Evolutionary conservation across 2,329 filamentous ascomycete genomes (phyloP), one percentile per base, ranked within the genome.

Genomic region (Clonostachys solani): DNA sequence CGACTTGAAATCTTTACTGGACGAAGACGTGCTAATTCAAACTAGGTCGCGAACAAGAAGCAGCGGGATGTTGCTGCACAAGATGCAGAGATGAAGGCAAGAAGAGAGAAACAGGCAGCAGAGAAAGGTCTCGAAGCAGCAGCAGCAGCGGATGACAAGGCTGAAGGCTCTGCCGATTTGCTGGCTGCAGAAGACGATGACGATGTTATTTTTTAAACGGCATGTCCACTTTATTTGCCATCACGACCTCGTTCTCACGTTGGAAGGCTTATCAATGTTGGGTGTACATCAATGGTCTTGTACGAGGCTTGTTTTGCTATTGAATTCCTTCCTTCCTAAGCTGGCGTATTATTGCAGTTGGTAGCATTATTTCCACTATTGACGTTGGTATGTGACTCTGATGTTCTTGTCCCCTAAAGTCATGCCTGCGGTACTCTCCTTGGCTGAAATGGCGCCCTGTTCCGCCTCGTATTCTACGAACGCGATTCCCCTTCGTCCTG

Each of bases 381-480:
- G 89, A 61, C 92, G 80, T 73, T 97, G 94, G 77, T 95, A 99
- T 13, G 94, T 96, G 54, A 99, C 92, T 72, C 94, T 95, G 66
- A 99, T 89, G 8, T 83, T 75, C 70, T 90, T 89, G 55, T 80
- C 80, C 42, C 83, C 83, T 56, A 99, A 73, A 19, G 81, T 75
- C 82, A 94, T 92, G 18, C 90, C 90, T 12, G 89, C 86, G 33
- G 90, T 95, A 53, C 86, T 90, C 75, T 97, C 92, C 77, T 96
- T 97, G 16, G 94, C 94, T 47, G 84, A 86, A 59, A 96, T 96
- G 29, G 94, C 92, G 40, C 89, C 91, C 43, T 85, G 79, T 71
- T 97, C 91, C 55, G 82, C 84, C 60, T 96, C 90, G 71, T 97
- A 99, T 68, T 99, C 94, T 50, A 96, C 90, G 66, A 99, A 99